phyloP scores from a whole-genome alignment of 805 yeast genomes.

The Candida coleopterorum region DNA sequence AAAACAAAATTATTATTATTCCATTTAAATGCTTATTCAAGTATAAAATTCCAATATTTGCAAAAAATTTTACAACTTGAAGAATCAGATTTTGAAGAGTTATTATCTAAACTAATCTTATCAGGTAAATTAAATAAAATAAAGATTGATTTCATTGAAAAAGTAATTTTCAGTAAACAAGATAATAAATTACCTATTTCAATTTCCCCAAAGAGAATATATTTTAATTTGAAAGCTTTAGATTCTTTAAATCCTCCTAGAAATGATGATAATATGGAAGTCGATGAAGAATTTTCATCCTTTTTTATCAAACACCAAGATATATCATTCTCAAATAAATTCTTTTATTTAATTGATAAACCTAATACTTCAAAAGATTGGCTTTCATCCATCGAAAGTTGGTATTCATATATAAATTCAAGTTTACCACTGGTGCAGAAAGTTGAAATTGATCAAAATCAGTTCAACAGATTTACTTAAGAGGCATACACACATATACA shows the following conservation, averaged over 20 bases:
- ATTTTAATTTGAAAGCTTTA: slow-evolving; percentile 20
- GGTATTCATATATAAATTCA: slow-evolving; percentile 8
- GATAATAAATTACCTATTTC: slow-evolving; percentile 2
- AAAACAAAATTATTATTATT: slow-evolving; percentile 27
- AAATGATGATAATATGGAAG: slow-evolving; percentile 12
- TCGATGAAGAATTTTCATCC: slow-evolving; percentile 8
- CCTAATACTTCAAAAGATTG: slow-evolving; percentile 5
- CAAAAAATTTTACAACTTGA: slow-evolving; percentile 15
- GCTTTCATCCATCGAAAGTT: slow-evolving; percentile 8
- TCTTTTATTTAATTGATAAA: slow-evolving; percentile 7
- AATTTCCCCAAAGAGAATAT: slow-evolving; percentile 12
- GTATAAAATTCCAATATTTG: slow-evolving; percentile 25
- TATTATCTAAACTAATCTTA: slow-evolving; percentile 24
- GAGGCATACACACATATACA: too few relatives aligned
- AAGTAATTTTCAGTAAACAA: slow-evolving; percentile 6
- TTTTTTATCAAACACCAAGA: slow-evolving; percentile 4
- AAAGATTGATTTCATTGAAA: slow-evolving; percentile 26
- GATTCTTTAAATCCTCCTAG: slow-evolving; percentile 11
- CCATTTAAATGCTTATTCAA: slow-evolving; percentile 25
- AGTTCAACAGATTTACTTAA: too few relatives aligned
- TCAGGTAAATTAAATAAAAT: slow-evolving; percentile 24
- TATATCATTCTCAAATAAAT: slow-evolving; percentile 2
- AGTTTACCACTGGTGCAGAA: slow-evolving; percentile 26
- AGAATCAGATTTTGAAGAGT: slow-evolving; percentile 22
- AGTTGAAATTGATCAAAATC: slow-evolving; percentile 27